phyloP scores from a whole-genome alignment of 2,329 filamentous ascomycete species.

The Dothidotthia symphoricarpi region DNA sequence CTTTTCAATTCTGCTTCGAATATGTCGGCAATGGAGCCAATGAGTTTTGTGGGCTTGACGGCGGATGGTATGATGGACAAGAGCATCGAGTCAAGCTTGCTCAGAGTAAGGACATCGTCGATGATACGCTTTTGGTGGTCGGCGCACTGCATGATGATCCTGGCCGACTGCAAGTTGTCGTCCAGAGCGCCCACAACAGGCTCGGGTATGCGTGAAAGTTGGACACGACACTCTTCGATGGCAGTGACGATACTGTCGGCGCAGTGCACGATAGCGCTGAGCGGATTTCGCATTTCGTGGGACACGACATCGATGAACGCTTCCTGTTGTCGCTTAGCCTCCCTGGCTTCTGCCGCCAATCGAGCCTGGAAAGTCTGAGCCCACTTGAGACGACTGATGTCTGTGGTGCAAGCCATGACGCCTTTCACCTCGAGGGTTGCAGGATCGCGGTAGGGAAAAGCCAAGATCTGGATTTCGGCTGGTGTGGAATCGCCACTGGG shows the following conservation, averaged over 20 bases:
- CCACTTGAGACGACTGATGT: constrained; percentile 43
- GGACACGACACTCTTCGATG: constrained; percentile 30
- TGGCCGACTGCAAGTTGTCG: constrained; percentile 37
- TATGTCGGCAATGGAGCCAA: constrained; percentile 40
- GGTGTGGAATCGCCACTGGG: constrained; percentile 33
- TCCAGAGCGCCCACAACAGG: constrained; percentile 27
- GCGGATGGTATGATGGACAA: constrained; percentile 45
- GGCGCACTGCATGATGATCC: constrained; percentile 48
- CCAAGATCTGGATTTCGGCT: constrained; percentile 33
- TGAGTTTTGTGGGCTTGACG: constrained; percentile 38
- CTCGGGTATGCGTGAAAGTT: constrained; percentile 22
- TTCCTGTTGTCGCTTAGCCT: constrained; percentile 42
- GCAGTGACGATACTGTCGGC: constrained; percentile 45
- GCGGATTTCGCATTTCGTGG: constrained; percentile 50
- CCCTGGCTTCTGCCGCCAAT: constrained; percentile 39
- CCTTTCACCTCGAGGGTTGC: constrained; percentile 31
- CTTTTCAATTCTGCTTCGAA: constrained; percentile 41
- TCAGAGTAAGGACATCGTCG: constrained; percentile 49
- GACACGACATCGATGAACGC: constrained; percentile 42
- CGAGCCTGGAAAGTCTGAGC: constrained; percentile 41
- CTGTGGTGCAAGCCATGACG: constrained; percentile 42
- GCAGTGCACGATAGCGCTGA: constrained; percentile 47
- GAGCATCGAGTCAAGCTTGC: constrained; percentile 48
- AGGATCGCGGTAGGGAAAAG: constrained; percentile 34
- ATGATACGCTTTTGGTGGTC: constrained; percentile 51